Evolutionary conservation across 495 filamentous ascomycete species (phyloP), one percentile per base, ranked within the genome.

Genomic region (Annulohypoxylon maeteangense): DNA sequence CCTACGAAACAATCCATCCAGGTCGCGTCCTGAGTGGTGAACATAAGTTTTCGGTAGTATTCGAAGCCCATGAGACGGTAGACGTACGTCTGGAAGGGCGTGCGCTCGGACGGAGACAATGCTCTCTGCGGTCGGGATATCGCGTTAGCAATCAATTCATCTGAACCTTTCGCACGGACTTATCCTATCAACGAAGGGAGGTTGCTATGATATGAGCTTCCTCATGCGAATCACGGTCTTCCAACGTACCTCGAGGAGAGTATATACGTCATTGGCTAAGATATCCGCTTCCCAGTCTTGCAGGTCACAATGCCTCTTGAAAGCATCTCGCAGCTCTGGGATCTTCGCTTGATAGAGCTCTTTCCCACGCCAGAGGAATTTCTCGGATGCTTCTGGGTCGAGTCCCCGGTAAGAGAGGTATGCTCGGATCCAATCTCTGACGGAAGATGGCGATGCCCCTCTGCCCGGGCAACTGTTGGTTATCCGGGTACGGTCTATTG

Each of bases 81-180:
- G 18, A 57, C 42, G 11, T 58, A 57, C 0, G 3, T 47, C 31
- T 65, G 40, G 51, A 65, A 65, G 22, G 18, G 22, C 42, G 53
- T 58, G n/a, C 40, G 40, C n/a, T 18, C 4, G 40, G 40, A 44
- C 4, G 7, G n/a, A 18, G 54, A 18, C 23, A 51, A 27, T 16
- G 22, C 23, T 51, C 10, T 29, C 45, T 25, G 25, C 14, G 1
- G 12, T 51, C 23, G 4, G 12, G 12, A n/a, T 51, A 14, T n/a
- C 22, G 8, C n/a, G 22, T 29, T 29, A 51, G 47, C 12, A 25
- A 16, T 14, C 23, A 16, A 51, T 51, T 29, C 8, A n/a, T 51
- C 20, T 27, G 10, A 29, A 51, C 12, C n/a, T 29, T 25, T 11
- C 14, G 36, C 36, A 40, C 36, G 5, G 36, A 40, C 11, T 40